A percentile compares a stretch with the other conserved stretches of the same genome.
Evolutionary conservation across 352 stramenopile species (phyloP).

Genomic region (Phytophthora rubi): DNA sequence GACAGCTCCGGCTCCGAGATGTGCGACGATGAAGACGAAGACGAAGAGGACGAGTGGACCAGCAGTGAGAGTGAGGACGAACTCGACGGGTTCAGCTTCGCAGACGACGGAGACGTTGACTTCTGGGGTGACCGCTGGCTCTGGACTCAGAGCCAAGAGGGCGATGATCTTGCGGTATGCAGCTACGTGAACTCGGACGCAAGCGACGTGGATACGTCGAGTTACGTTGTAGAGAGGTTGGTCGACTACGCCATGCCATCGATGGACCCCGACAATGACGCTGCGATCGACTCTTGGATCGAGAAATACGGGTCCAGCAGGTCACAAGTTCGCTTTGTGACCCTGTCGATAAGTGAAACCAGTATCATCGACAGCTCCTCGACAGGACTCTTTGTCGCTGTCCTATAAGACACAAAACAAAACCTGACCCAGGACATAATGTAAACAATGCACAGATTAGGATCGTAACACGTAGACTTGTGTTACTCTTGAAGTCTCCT

Average conservation of each 20-base stretch:
- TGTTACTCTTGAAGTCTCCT: neutral
- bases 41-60: conserved; percentile 30
- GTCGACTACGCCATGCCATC: conserved; percentile 35
- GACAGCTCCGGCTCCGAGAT: conserved; percentile 35
- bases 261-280: conserved; percentile 23
- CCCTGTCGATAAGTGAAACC: conserved; percentile 7
- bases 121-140: conserved; percentile 34
- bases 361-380: conserved; percentile 2
- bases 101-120: conserved; percentile 11
- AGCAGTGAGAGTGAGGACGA: conserved; percentile 28
- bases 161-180: neutral
- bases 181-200: neutral
- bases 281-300: conserved; percentile 26
- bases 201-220: conserved; percentile 6
- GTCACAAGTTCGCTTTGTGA: conserved; percentile 27
- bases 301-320: conserved; percentile 37
- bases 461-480: neutral
- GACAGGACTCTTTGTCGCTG: conserved; percentile 29
- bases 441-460: conserved; percentile 13
- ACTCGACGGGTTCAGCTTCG: conserved; percentile 26
- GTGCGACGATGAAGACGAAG: conserved; percentile 23
- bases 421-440: neutral
- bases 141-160: conserved; percentile 8
- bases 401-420: too few species aligned
- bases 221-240: conserved; percentile 12